Evolutionary conservation across 2,329 filamentous ascomycete species (phyloP), one percentile per base, ranked within the genome.

Genomic region (Cercospora janseana): DNA sequence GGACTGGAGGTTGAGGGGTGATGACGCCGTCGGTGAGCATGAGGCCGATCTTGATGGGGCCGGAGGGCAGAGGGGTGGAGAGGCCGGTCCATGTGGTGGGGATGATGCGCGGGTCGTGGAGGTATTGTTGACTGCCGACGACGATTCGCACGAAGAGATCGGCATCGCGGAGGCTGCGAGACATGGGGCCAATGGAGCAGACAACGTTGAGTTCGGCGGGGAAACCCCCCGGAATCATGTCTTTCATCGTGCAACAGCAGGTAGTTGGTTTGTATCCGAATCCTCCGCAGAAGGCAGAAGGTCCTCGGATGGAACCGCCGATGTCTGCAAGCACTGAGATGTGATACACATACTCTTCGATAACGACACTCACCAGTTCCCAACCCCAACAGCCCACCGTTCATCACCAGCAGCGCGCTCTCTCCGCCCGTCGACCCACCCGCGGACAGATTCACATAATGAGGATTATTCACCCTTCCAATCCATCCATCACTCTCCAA

Each of bases 221-320:
- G 38, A 58, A 58, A 15, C 52, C 52, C 12, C 8, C 21, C 16
- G 46, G 50, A 12, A 56, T 15, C 24, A 58, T 51, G 44, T 52
- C 53, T 32, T 48, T 42, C 50, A 54, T 50, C 7, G 49, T 46
- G 16, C 56, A 18, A 8, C 50, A 56, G 24, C 56, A 58, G 21
- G 43, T 26, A 2, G 56, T 57, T 1, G 75, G 70, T 52, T 59
- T 59, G 52, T 63, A 62, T 12, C 63, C 63, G 24, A 58, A 64
- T 38, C 66, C 60, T 8, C 62, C 64, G 32, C 69, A 68, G 70
- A 90, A 91, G 60, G 95, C 91, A 49, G 95, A 87, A 68, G 87
- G 91, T 66, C 95, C 93, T 61, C 83, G 81, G 63, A 93, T 83
- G 46, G 69, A 73, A 2, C 76, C 76, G 0, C 74, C 77, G 38